Evolutionary conservation across 2,329 filamentous ascomycete genomes (phyloP), one percentile per base, ranked within the genome.

Genomic region (Alternaria novae-zelandiae): DNA sequence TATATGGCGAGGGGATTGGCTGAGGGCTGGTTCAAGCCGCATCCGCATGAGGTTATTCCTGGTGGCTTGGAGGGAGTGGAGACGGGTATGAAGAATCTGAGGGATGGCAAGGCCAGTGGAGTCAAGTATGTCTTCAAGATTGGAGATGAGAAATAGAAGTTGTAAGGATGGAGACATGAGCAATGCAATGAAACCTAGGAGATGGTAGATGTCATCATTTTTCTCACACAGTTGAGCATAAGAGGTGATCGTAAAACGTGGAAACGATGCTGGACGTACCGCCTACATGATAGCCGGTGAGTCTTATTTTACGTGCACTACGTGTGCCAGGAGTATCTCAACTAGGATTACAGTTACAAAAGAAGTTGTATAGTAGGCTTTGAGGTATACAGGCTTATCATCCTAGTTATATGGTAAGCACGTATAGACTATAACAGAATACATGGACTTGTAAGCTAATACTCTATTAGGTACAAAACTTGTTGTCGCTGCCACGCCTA

Each of bases 121-220:
- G 82, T 87, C 1, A 91, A 91, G 79, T 91, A 89, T 80, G 85
- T 91, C 0, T 87, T 88, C 70, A 81, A 80, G 65, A 84, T 88
- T 75, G 82, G 68, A 9, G 85, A 88, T 41, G 26, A 46, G n/a
- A 20, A 88, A 41, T 23, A 45, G 15, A 50, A 50, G 46, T 45
- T 13, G 20, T 44, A 3, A 21, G 6, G 43, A 44, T 20, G 10
- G 1, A 12, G 9, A 2, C 4, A 15, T 46, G 9, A 46, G 20
- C 17, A 1, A 20, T 23, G 44, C 13, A 21, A 46, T 23, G 21
- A 12, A 13, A 15, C 12, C 2, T 17, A 12, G 21, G 20, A 21
- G 21, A 23, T 21, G 11, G 20, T 46, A 3, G 44, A 21, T 23
- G 44, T 46, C 17, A 46, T 23, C 44, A 46, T 46, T 5, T 1